phyloP scores from a whole-genome alignment of 1,284 basidiomycete species.

The Ceratobasidium sp. region DNA sequence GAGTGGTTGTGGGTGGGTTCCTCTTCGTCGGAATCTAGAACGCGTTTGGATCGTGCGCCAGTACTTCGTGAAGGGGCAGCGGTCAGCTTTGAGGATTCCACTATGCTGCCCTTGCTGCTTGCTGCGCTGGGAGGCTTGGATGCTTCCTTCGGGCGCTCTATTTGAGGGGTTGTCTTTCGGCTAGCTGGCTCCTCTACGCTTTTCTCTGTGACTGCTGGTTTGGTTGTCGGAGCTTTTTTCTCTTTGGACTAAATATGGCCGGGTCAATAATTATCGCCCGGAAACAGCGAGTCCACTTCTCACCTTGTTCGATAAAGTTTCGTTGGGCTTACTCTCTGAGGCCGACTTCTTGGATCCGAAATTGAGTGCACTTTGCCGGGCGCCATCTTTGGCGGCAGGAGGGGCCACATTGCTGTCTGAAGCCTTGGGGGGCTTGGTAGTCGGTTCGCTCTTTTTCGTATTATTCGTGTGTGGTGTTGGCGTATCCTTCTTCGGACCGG shows the following conservation, averaged over 20 bases:
- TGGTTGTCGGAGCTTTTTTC: not conserved
- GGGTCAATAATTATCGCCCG: constrained; percentile 48
- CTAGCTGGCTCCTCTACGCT: constrained; percentile 46
- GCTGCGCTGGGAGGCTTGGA: constrained; percentile 16
- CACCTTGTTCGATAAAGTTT: constrained; percentile 51
- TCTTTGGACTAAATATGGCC: not conserved
- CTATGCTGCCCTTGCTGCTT: constrained; percentile 46
- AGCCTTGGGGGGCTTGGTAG: not conserved
- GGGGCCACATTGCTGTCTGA: not conserved
- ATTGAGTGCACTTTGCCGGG: constrained; percentile 22
- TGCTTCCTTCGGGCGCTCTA: not conserved
- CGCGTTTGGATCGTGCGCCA: constrained; percentile 16
- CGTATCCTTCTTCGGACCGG: constrained; percentile 1
- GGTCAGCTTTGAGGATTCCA: constrained; percentile 42
- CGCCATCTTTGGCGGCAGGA: not conserved
- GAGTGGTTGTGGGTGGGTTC: constrained; percentile 3
- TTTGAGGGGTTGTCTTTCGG: not conserved
- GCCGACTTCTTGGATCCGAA: constrained; percentile 43
- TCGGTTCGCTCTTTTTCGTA: not conserved
- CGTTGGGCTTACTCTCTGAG: constrained; percentile 45
- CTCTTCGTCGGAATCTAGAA: constrained; percentile 34
- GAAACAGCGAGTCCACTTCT: constrained; percentile 44
- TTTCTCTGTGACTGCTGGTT: constrained; percentile 65
- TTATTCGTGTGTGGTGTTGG: not conserved
- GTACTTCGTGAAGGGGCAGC: not conserved